A percentile compares a stretch with the other conserved stretches of the same genome.
Evolutionary conservation across 768 basidiomycete species (phyloP).

Genomic region (Tricholoma sp.): DNA sequence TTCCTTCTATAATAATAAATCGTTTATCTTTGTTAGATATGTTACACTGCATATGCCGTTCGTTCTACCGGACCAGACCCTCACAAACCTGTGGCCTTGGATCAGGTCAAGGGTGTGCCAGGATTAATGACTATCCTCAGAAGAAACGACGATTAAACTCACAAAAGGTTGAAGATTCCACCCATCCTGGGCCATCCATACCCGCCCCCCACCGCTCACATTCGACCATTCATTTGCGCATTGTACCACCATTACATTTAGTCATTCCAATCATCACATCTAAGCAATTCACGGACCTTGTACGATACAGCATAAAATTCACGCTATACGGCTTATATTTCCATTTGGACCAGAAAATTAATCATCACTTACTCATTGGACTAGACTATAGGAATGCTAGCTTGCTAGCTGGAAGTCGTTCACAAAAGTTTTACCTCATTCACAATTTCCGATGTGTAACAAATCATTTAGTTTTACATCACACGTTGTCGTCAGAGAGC

Average conservation of each 20-base stretch:
- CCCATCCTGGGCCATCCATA: too few species aligned
- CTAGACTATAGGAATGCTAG: neutral
- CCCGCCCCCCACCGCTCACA: neutral
- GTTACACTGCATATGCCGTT: conserved; percentile 57
- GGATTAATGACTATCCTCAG: conserved; percentile 72
- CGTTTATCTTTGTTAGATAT: conserved; percentile 37
- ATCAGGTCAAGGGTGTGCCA: conserved; percentile 55
- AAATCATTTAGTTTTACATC: too few species aligned
- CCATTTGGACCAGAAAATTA: neutral
- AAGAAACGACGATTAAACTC: conserved; percentile 25
- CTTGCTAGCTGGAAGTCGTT: too few species aligned
- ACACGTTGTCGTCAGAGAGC: too few species aligned
- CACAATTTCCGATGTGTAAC: too few species aligned
- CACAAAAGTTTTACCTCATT: too few species aligned
- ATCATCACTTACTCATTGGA: neutral
- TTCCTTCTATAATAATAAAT: neutral
- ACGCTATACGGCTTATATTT: neutral
- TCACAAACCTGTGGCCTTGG: conserved; percentile 55
- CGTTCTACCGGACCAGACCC: conserved; percentile 50
- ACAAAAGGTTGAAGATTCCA: too few species aligned
- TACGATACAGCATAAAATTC: neutral
- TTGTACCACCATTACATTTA: neutral
- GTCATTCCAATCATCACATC: neutral
- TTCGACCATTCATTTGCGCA: neutral
- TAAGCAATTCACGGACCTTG: neutral